Conservation (phyloP, 2,329 filamentous ascomycete species). For the Nemania sp. region DNA sequence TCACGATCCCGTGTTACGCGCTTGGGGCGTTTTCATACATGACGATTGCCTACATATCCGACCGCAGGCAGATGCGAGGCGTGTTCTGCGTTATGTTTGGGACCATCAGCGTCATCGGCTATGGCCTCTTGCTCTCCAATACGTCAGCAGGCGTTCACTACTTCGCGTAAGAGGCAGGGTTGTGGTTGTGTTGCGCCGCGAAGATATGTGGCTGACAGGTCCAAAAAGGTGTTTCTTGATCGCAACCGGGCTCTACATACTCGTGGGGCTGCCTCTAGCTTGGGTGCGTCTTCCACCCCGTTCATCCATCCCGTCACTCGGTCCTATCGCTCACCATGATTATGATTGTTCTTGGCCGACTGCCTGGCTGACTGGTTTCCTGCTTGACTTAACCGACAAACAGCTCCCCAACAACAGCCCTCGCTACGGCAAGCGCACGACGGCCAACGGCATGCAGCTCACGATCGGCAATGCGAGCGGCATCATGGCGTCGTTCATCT, state of each 20-base stretch:
- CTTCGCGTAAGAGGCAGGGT: slow-evolving; percentile 52
- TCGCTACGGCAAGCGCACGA: slow-evolving; percentile 76
- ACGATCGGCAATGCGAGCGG: slow-evolving; percentile 72
- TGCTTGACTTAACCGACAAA: background rate
- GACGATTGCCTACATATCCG: slow-evolving; percentile 66
- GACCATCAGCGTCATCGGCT: slow-evolving; percentile 67
- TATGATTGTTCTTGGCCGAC: background rate
- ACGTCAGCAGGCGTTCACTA: slow-evolving; percentile 68
- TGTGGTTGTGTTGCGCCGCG: background rate
- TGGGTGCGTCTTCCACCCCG: slow-evolving; percentile 46
- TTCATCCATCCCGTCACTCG: background rate
- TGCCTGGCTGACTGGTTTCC: no score
- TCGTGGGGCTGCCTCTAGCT: slow-evolving; percentile 60
- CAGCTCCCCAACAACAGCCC: slow-evolving; percentile 68
- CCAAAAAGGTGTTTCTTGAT: slow-evolving; percentile 68
- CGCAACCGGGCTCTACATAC: slow-evolving; percentile 70
- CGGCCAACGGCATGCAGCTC: slow-evolving; percentile 71
- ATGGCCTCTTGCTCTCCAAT: slow-evolving; percentile 68
- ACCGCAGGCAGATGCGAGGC: slow-evolving; percentile 67
- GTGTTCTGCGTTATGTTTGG: slow-evolving; percentile 68
- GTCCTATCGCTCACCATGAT: background rate
- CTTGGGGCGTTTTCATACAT: slow-evolving; percentile 74
- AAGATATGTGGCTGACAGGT: background rate
- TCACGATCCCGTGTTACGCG: slow-evolving; percentile 79
- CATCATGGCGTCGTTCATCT: slow-evolving; percentile 74